Percentiles rank a stretch among this genome's conserved stretches.
These are phyloP conservation scores for Halocafeteria seosinensis DNA, from an alignment of 108 stramenopile genomes.

Conservation along the genomic window DNA sequence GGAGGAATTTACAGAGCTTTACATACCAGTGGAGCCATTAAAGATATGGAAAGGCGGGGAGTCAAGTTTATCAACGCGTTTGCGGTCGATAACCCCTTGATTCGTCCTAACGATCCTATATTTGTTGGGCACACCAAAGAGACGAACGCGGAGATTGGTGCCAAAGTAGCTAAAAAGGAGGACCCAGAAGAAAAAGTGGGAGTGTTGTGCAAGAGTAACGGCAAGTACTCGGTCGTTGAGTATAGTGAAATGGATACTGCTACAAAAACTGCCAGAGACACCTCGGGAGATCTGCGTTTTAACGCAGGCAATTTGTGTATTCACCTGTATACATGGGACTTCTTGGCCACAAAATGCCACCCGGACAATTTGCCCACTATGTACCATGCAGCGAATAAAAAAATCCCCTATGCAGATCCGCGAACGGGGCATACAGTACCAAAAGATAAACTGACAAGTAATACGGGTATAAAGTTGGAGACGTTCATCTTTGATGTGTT, in stretches of 20 bases:
- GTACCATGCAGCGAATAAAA: slow-evolving; percentile 88
- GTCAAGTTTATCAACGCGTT: slow-evolving; percentile 72
- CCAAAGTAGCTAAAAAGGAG: slow-evolving; percentile 74
- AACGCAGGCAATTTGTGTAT: slow-evolving; percentile 93
- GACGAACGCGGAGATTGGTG: slow-evolving; percentile 65
- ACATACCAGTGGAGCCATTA: slow-evolving; percentile 50
- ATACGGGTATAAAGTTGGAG: slow-evolving; percentile 93
- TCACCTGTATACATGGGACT: slow-evolving; percentile 78
- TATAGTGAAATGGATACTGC: slow-evolving; percentile 13
- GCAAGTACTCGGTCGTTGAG: slow-evolving; percentile 12
- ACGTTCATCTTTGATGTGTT: slow-evolving; percentile 97
- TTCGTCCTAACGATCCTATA: slow-evolving; percentile 67
- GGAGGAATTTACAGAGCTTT: slow-evolving; percentile 90
- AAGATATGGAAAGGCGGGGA: slow-evolving; percentile 56
- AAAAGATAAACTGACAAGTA: slow-evolving; percentile 22
- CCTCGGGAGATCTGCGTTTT: slow-evolving; percentile 13
- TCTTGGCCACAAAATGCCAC: slow-evolving; percentile 49
- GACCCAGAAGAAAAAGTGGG: slow-evolving; percentile 75
- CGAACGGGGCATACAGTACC: slow-evolving; percentile 35
- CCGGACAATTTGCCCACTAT: slow-evolving; percentile 54
- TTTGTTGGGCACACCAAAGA: slow-evolving; percentile 79
- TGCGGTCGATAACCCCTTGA: slow-evolving; percentile 81
- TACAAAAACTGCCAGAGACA: not conserved
- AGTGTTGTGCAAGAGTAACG: slow-evolving; percentile 54
- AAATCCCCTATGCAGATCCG: slow-evolving; percentile 68